Base-by-base conservation (phyloP, 2,329 filamentous ascomycete species). In the Aspergillus latus region DNA sequence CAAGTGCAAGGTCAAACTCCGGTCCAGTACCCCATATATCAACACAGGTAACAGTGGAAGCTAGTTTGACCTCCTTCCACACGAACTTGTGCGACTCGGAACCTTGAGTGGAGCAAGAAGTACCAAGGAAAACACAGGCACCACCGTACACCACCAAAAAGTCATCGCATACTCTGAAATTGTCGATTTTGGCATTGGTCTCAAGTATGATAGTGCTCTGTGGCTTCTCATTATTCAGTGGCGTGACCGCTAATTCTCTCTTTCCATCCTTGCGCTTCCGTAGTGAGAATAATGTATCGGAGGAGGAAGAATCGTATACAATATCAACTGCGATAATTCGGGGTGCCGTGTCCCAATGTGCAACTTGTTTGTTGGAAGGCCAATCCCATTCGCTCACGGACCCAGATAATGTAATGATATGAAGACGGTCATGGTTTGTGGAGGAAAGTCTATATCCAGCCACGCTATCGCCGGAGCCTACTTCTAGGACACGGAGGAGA, bases 1-100 rank as follows among this genome's bases (percentile, higher is more conserved):
- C 94, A 52, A 96, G 76, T 3, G 87, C 87, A 28, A 99, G 72
- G 66, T 96, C 88, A n/a, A 94, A 72, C 8, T 77, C 66, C 7
- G 10, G 16, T 10, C 32, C 45, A 16, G 11, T 10, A 65, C 43
- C 63, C 44, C 21, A 61, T 78, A 54, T 74, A 74, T 61, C 84
- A 81, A 91, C 74, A 58, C 84, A 86, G 29, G 84, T 85, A 50
- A 92, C 82, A 42, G 83, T 80, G 62, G 90, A 85, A 2, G 84
- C 82, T 39, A 79, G 71, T 2, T 71, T 69, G 49, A 84, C 71
- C 63, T 85, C 81, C 56, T 78, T 76, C 82, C 83, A 86, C 21
- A 21, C 21, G 21, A 21, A 21, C 21, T 21, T 5, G 73, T 71
- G 64, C 81, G 84, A 30, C 66, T 68, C 28, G 74, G 62, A 8